Evolutionary conservation across 1,139 yeast species (phyloP).

Genomic region (Geotrichum macrosporum): DNA sequence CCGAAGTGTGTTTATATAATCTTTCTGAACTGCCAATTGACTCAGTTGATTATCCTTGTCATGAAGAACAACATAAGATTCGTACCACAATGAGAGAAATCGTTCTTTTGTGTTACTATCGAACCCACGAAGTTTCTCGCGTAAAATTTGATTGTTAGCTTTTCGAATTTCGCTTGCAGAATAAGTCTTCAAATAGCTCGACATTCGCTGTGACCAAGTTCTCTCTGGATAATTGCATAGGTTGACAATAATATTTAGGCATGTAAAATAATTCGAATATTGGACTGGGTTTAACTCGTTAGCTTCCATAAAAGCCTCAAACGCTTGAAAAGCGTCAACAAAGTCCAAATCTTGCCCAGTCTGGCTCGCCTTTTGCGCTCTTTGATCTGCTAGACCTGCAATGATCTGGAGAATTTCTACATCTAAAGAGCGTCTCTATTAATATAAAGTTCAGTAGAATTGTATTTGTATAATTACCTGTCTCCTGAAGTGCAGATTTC

Average conservation of each 20-base stretch:
- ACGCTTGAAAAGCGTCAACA: slow-evolving; percentile 28
- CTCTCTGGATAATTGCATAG: slow-evolving; percentile 7
- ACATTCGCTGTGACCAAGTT: slow-evolving; percentile 17
- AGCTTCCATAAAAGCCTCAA: slow-evolving; percentile 27
- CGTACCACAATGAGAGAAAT: slow-evolving; percentile 21
- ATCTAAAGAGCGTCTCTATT: neutral
- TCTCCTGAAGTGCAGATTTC: slow-evolving; percentile 4
- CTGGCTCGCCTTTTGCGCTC: neutral
- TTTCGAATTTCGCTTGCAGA: slow-evolving; percentile 12
- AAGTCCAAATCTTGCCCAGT: slow-evolving; percentile 21
- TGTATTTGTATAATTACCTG: slow-evolving; percentile 1
- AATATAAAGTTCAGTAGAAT: neutral
- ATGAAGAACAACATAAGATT: slow-evolving; percentile 8
- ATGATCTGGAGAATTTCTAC: slow-evolving; percentile 14
- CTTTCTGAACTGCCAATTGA: slow-evolving; percentile 10
- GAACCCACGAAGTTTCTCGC: slow-evolving; percentile 17
- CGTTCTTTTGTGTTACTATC: slow-evolving; percentile 18
- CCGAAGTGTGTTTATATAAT: neutral
- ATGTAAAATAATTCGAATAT: slow-evolving; percentile 15
- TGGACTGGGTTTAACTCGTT: slow-evolving; percentile 23
- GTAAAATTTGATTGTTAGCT: slow-evolving; percentile 7
- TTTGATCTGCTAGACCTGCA: slow-evolving; percentile 15
- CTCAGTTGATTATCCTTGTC: slow-evolving; percentile 8
- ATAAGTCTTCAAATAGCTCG: slow-evolving; percentile 8
- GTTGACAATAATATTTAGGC: slow-evolving; percentile 17